Percentiles rank a stretch among this genome's conserved stretches.
Conservation (phyloP, 202 grass and related monocot species). For the Saccharum hybrid region DNA sequence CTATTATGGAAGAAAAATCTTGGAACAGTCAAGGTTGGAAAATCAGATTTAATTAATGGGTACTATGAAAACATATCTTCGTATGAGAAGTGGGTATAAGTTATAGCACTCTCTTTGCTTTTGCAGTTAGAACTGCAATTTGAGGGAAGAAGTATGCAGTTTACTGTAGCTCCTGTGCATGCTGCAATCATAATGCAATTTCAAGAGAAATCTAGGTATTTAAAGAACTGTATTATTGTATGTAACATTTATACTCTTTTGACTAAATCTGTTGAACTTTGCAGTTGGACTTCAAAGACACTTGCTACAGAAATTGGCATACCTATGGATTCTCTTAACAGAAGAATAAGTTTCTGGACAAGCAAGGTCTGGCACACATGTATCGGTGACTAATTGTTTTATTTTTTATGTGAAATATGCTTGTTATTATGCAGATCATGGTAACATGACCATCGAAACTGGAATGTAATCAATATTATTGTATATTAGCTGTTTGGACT, state of each 20-base stretch:
- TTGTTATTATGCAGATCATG: constrained; percentile 4
- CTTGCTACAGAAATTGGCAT: constrained; percentile 81
- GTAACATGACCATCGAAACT: background rate
- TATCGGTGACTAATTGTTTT: background rate
- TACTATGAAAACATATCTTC: constrained; percentile 27
- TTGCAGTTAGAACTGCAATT: constrained; percentile 94
- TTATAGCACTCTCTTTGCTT: constrained; percentile 21
- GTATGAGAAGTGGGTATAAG: constrained; percentile 32
- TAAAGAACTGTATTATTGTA: constrained; percentile 38
- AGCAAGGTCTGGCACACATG: constrained; percentile 68
- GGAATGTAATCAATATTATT: background rate
- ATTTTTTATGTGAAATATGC: constrained; percentile 7
- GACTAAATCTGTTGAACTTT: constrained; percentile 40
- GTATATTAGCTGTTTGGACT: background rate
- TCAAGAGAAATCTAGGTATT: constrained; percentile 85
- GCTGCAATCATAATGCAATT: constrained; percentile 97
- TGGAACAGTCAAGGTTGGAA: constrained; percentile 89
- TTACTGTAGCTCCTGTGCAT: constrained; percentile 92
- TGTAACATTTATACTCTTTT: constrained; percentile 27
- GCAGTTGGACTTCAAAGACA: constrained; percentile 91
- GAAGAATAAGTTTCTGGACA: constrained; percentile 97
- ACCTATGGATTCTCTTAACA: constrained; percentile 84
- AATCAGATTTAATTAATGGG: constrained; percentile 28
- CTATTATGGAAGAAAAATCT: constrained; percentile 98
- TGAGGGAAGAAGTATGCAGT: constrained; percentile 85